Percentiles rank a stretch among this genome's conserved stretches.
Conservation (phyloP, 495 filamentous ascomycete genomes). For the Xylaria curta region DNA sequence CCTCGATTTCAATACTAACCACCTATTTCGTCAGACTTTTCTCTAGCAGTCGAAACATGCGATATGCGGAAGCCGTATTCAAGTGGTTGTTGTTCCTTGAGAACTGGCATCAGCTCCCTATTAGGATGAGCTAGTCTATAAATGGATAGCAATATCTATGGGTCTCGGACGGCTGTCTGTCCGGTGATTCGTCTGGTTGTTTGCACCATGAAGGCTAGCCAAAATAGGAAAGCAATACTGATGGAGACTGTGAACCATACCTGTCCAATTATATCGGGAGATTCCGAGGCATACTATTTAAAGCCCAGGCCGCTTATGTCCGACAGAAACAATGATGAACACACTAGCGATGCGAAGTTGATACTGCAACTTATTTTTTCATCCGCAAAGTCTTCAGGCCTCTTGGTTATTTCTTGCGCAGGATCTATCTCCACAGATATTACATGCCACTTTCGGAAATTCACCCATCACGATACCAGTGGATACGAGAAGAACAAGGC, state of each 20-base stretch:
- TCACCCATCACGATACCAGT: not conserved
- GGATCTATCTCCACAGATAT: not conserved
- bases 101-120: not conserved
- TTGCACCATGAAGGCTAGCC: not conserved
- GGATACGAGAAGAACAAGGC: not conserved
- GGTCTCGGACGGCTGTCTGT: not conserved
- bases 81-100: not conserved
- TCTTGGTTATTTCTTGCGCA: not conserved
- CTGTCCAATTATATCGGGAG: not conserved
- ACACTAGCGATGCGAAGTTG: not conserved
- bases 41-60: not conserved
- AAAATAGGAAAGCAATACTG: not conserved
- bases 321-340: not conserved
- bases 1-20: not conserved
- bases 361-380: not conserved
- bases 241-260: not conserved
- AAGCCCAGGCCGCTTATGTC: not conserved
- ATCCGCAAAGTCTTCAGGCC: not conserved
- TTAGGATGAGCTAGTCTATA: not conserved
- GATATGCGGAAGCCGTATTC: not conserved
- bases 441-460: not conserved
- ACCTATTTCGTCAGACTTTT: not conserved
- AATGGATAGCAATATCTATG: not conserved
- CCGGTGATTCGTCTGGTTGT: not conserved
- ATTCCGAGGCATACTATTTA: not conserved